Conservation (phyloP, 176 grass and related monocot species). For the Areca catechu region DNA sequence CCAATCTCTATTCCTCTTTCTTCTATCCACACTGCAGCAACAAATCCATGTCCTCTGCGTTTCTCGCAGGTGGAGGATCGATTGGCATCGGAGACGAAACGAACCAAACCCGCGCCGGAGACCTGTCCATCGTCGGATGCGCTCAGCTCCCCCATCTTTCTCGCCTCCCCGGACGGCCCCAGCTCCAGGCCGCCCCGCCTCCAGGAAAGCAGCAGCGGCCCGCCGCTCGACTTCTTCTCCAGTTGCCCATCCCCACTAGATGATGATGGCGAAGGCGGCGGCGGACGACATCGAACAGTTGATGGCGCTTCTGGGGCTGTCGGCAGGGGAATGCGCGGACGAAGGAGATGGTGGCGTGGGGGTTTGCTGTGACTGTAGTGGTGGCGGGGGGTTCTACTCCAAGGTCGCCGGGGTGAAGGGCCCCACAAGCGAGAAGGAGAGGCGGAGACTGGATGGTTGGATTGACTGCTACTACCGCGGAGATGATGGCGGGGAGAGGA, state of each 20-base stretch:
- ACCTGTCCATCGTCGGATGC: conserved; percentile 3
- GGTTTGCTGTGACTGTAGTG: conserved; percentile 45
- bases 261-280: neutral
- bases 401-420: conserved; percentile 42
- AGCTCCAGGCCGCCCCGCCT: neutral
- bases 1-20: neutral
- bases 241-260: conserved; percentile 11
- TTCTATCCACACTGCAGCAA: neutral
- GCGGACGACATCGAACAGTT: conserved; percentile 37
- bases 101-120: neutral
- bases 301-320: conserved; percentile 39
- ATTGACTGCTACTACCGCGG: conserved; percentile 26
- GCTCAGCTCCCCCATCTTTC: conserved; percentile 36
- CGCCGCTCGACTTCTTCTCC: conserved; percentile 47
- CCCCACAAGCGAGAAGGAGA: conserved; percentile 50
- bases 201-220: conserved; percentile 24
- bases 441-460: conserved; percentile 40
- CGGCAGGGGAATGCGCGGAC: neutral
- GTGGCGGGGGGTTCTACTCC: conserved; percentile 35
- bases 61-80: conserved; percentile 35
- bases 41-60: neutral
- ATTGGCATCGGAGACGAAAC: conserved; percentile 24
- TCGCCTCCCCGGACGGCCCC: conserved; percentile 9
- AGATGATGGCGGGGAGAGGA: conserved; percentile 15
- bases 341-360: neutral